Conservation (phyloP, 2,329 filamentous ascomycete species). For the Aureobasidium mangrovei region DNA sequence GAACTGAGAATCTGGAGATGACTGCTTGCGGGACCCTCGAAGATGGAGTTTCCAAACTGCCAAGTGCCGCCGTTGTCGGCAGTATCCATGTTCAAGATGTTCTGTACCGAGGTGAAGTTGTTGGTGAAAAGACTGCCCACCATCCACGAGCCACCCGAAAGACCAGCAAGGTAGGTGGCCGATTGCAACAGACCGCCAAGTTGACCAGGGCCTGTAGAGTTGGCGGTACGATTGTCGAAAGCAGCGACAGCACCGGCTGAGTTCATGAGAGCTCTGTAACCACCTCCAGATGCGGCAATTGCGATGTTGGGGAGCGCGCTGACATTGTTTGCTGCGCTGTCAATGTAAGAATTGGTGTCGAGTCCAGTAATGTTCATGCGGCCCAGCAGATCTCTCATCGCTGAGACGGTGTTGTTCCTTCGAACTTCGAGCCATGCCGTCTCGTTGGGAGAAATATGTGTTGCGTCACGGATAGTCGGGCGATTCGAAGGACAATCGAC, state of each 20-base stretch:
- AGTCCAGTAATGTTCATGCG: slow-evolving; percentile 69
- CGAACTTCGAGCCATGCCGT: slow-evolving; percentile 63
- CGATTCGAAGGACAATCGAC: slow-evolving; percentile 62
- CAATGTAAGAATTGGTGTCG: slow-evolving; percentile 65
- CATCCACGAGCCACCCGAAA: slow-evolving; percentile 79
- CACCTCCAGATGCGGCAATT: slow-evolving; percentile 73
- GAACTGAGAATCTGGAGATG: slow-evolving; percentile 47
- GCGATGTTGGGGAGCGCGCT: slow-evolving; percentile 58
- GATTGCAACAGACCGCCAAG: slow-evolving; percentile 75
- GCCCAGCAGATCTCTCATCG: slow-evolving; percentile 65
- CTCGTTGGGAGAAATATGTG: slow-evolving; percentile 58
- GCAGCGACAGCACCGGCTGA: slow-evolving; percentile 72
- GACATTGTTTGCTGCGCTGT: slow-evolving; percentile 46
- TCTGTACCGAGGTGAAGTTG: slow-evolving; percentile 65
- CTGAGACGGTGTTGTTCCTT: slow-evolving; percentile 61
- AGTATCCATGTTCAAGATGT: slow-evolving; percentile 38
- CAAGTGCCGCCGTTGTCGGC: slow-evolving; percentile 43
- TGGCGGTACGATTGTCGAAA: slow-evolving; percentile 63
- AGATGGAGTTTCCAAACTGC: slow-evolving; percentile 55
- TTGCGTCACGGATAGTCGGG: slow-evolving; percentile 59
- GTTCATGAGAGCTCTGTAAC: slow-evolving; percentile 78
- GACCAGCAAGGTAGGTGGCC: slow-evolving; percentile 68
- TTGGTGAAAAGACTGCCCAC: slow-evolving; percentile 69
- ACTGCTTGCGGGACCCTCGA: slow-evolving; percentile 46
- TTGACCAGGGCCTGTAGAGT: slow-evolving; percentile 54